Base-by-base conservation (phyloP, 169 alveolate species). In the Cryptosporidium bovis region DNA sequence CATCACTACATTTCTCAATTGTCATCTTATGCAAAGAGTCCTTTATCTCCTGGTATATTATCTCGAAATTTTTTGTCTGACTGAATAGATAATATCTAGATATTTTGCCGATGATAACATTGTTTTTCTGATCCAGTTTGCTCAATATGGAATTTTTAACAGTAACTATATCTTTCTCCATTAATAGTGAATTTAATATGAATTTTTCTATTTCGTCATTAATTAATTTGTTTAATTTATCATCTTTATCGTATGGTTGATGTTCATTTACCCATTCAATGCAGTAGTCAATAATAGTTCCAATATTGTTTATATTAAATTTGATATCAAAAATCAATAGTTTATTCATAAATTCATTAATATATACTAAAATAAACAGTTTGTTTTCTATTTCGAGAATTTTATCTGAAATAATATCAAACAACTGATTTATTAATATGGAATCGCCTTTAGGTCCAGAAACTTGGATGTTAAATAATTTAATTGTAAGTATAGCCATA, bases 141-240 rank as follows among this genome's bases (percentile, higher is more conserved):
- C 27, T 16, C 34, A 53, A 29, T 8, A 24, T 18, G 10, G 18
- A 27, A n/a, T 55, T 33, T 53, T 69, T 51, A 33, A 31, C 15
- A 31, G 20, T 69, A 44, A 12, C 27, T 24, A 0, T 48, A 4
- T 31, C 27, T 53, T 53, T 69, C 16, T 16, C 56, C 2, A 69
- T 44, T 12, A 31, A 24, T 29, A 55, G 31, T n/a, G 56, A 34
- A n/a, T 33, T 69, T 2, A 69, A 50, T 16, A 69, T 64, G 5
- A 69, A 36, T 46, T 69, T 69, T 40, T 69, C 83, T 24, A 69
- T 51, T 40, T 69, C 68, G 1, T 33, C 24, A 33, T 69, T 69
- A 55, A 69, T 34, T 53, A 69, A 40, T 36, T 64, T 69, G 51
- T 29, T 29, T 2, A n/a, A 24, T 46, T 20, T 53, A 51, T 69